Base-by-base conservation (phyloP, 2,329 filamentous ascomycete species). In the Trichoderma cornu-damae region DNA sequence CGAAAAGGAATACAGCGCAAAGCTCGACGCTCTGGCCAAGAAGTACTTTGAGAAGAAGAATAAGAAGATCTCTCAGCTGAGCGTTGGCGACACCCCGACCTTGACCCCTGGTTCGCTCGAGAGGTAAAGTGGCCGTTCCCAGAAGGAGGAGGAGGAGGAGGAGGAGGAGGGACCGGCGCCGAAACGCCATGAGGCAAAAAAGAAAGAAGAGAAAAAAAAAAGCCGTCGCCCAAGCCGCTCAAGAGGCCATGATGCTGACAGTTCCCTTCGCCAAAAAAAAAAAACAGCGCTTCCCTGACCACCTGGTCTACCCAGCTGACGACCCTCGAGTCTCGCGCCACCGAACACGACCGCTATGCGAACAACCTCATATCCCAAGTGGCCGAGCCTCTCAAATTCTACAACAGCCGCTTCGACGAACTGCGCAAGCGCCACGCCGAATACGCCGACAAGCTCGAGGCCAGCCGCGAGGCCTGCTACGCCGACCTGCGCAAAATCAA, bases 11-110 rank as follows among this genome's bases (percentile, higher is more conserved):
- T 97, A 99, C 72, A 88, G 90, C 66, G 82, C 87, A 62, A 97
- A 93, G 74, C 84, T 99, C 62, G 88, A 84, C 65, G 85, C 85
- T 2, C 78, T 99, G 50, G 94, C 93, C 56, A 96, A 94, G 78
- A 96, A 94, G 72, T 97, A 96, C 77, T 94, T 90, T 69, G 95
- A 99, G 68, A 95, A 95, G 79, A 99, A 97, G 79, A 85, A 89
- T 46, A 91, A 87, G 74, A 96, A 94, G 76, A 87, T 88, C 42
- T 88, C 90, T 64, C 87, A 81, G 66, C 73, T 99, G 65, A 96
- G 92, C 70, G 94, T 97, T 53, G 94, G 94, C 67, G 94, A 99
- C 67, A 94, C 86, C 22, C 94, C 94, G 35, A 84, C 85, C 59
- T 88, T 97, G 80, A 97, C 94, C 2, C 94, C 94, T 1, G 94